Conservation (phyloP, 225 moss, liverwort and hornwort species). For the Bryum argenteum region DNA sequence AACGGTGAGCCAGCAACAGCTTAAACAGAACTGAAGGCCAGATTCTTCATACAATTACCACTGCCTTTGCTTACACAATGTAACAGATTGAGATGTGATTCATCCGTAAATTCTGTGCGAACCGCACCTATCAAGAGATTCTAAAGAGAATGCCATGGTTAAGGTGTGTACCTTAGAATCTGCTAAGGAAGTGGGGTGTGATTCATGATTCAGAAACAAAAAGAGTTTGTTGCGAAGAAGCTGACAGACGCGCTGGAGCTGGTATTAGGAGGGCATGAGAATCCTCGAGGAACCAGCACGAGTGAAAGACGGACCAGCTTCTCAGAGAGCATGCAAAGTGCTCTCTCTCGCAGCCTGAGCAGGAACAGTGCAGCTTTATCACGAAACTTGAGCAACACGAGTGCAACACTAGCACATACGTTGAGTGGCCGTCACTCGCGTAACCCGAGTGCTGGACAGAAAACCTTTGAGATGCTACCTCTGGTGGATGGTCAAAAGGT, state of each 20-base stretch:
- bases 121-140: too few species aligned
- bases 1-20: too few species aligned
- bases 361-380: slow-evolving; percentile 38
- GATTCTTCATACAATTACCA: too few species aligned
- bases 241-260: slow-evolving; percentile 50
- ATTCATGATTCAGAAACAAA: slow-evolving; percentile 43
- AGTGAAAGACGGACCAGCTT: slow-evolving; percentile 48
- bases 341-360: slow-evolving; percentile 43
- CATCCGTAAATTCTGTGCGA: too few species aligned
- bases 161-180: too few species aligned
- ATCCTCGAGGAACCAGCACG: slow-evolving; percentile 48
- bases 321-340: slow-evolving; percentile 44
- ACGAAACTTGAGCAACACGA: slow-evolving; percentile 35
- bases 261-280: slow-evolving; percentile 42
- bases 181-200: slow-evolving; percentile 15
- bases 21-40: too few species aligned
- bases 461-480: slow-evolving; percentile 37
- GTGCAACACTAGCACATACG: slow-evolving; percentile 32
- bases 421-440: slow-evolving; percentile 53
- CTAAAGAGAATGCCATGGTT: too few species aligned
- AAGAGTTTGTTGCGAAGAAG: slow-evolving; percentile 44
- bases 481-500: slow-evolving; percentile 44
- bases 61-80: too few species aligned
- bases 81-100: too few species aligned
- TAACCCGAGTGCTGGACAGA: slow-evolving; percentile 29